Evolutionary conservation across 2,329 filamentous ascomycete genomes (phyloP), one percentile per base, ranked within the genome.

Genomic region (Plenodomus tracheiphilus): DNA sequence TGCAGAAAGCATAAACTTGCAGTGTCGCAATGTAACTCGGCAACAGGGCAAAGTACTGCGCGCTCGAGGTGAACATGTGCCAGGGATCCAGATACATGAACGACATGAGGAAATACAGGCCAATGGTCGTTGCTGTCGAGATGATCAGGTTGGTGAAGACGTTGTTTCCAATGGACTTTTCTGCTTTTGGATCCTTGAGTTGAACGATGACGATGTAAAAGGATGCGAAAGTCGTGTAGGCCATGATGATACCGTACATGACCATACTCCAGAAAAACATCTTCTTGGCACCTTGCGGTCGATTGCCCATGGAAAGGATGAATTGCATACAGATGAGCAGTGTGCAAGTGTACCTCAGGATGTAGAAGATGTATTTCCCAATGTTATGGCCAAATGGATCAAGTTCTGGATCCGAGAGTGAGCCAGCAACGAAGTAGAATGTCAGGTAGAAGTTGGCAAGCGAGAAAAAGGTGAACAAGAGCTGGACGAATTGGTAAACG

Each of bases 361-460:
- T 80, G 53, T 85, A 83, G 74, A 97, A 99, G 70, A 99, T 89
- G 75, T 88, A 85, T 58, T 84, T 84, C 41, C 89, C 93, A 56
- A 96, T 86, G 54, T 85, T 82, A 74, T 96, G 89, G 15, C 92
- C 92, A 61, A 99, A 99, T 0, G 95, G 95, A 71, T 99, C 94
- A 58, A 95, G 79, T 20, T 78, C 77, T 0, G 83, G 77, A 64
- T 97, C 91, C 0, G 88, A 83, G 15, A 99, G 81, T 35, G 92
- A 95, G 37, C 94, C 94, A 18, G 91, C 91, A 59, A 99, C 87
- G 77, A 99, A 99, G 81, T 92, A 99, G 77, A 99, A 99, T 49
- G 92, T 96, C 43, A 99, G 85, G 73, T 97, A 99, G 80, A 97
- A 99, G 79, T 99, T 99, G 73, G 93, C 92, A 60, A 99, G 85